phyloP scores from a whole-genome alignment of 345 rosid genomes.

The Triadica sebifera region DNA sequence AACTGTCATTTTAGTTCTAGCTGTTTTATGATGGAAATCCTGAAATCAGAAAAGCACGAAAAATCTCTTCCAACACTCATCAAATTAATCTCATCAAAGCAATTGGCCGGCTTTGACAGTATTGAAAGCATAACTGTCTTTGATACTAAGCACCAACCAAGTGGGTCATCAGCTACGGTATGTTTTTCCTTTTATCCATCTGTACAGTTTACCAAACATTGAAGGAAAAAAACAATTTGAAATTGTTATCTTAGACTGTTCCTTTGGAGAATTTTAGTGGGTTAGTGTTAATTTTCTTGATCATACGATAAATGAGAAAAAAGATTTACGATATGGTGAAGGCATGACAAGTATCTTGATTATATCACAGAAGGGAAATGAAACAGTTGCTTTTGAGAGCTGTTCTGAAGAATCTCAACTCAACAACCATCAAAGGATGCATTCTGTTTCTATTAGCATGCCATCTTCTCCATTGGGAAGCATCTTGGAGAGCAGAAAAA shows the following conservation, averaged over 20 bases:
- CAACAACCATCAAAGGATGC: slow-evolving; percentile 35
- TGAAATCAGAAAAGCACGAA: slow-evolving; percentile 23
- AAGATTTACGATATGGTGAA: not conserved
- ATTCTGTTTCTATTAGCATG: slow-evolving; percentile 62
- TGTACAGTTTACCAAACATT: not conserved
- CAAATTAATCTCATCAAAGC: slow-evolving; percentile 43
- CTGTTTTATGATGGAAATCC: slow-evolving; percentile 33
- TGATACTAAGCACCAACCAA: too few relatives aligned
- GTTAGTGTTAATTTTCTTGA: not conserved
- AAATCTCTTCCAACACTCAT: slow-evolving; percentile 46
- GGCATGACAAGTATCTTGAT: not conserved
- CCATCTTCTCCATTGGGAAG: slow-evolving; percentile 43
- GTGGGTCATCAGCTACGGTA: slow-evolving; percentile 3
- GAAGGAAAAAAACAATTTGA: too few relatives aligned
- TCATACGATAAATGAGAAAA: not conserved
- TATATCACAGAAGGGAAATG: not conserved
- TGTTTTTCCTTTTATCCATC: not conserved
- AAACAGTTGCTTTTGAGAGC: slow-evolving; percentile 1
- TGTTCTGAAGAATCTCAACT: slow-evolving; percentile 20
- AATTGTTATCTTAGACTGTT: not conserved
- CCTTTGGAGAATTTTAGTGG: too few relatives aligned
- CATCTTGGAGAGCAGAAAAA: slow-evolving; percentile 23
- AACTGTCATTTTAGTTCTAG: slow-evolving; percentile 4
- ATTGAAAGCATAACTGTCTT: not conserved
- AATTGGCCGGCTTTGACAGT: slow-evolving; percentile 49